These are phyloP conservation scores for Ophiostoma perfectum DNA, from an alignment of 2,329 filamentous ascomycete species.

Conservation along the genomic window DNA sequence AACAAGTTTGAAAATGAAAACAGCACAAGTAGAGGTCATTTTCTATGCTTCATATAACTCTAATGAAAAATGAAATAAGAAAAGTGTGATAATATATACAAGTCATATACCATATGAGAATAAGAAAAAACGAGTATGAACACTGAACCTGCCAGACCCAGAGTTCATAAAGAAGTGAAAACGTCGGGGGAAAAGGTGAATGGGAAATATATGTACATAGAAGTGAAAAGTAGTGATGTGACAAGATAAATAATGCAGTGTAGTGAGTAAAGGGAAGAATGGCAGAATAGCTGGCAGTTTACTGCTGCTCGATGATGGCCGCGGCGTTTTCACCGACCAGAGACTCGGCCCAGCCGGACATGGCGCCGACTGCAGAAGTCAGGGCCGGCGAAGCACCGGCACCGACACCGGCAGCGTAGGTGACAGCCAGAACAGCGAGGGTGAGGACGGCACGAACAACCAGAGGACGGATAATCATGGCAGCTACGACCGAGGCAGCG, in stretches of 20 bases:
- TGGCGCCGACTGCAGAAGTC: slow-evolving; percentile 11
- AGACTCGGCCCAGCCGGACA: slow-evolving; percentile 15
- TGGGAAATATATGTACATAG: neutral
- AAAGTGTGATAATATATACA: slow-evolving; percentile 7
- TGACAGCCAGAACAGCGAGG: slow-evolving; percentile 18
- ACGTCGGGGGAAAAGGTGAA: neutral
- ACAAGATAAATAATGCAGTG: neutral
- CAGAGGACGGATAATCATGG: slow-evolving; percentile 21
- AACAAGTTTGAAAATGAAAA: neutral
- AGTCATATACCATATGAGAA: no score
- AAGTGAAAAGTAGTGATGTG: neutral
- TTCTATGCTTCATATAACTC: neutral
- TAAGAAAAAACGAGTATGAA: neutral
- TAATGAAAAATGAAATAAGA: neutral
- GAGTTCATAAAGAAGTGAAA: slow-evolving; percentile 15
- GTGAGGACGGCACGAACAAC: slow-evolving; percentile 23
- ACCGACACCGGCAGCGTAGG: slow-evolving; percentile 18
- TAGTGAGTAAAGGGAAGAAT: neutral
- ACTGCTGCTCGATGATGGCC: slow-evolving; percentile 4
- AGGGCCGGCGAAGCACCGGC: slow-evolving; percentile 16
- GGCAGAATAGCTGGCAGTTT: neutral
- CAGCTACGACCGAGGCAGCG: slow-evolving; percentile 20
- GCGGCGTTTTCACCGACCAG: slow-evolving; percentile 14
- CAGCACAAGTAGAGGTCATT: neutral
- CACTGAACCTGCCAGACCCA: neutral